Base-by-base conservation (phyloP, 768 basidiomycete species). In the Tricholoma matsutake region DNA sequence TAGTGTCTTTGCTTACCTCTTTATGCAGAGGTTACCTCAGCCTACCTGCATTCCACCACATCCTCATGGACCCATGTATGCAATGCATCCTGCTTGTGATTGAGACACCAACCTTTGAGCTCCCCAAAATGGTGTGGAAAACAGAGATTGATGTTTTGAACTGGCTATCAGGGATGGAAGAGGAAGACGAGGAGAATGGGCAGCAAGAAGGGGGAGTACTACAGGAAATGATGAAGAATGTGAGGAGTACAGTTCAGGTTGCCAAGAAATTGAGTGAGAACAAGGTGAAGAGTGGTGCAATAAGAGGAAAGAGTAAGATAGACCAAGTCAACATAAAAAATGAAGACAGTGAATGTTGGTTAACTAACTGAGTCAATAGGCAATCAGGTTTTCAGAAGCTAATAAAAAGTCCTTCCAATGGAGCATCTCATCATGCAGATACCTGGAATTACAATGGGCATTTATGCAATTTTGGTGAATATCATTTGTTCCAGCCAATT, bases 61-160 rank as follows among this genome's bases (percentile, higher is more conserved):
- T 93, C 54, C 76, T 94, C 56, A 81, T 81, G 8, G 92, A 94
- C 67, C 75, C 81, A 3, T 85, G 91, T 16, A 79, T 86, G 29
- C 82, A 85, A 59, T 71, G 81, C 49, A 87, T 94, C 34, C 92
- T 92, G 1, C 80, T 96, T 35, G 85, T 96, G 32, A 80, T 94
- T 13, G 93, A 96, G 69, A 94, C 94, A 0, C 91, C 90, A 0
- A 82, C 81, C 28, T 85, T 86, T 63, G 92, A 91, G 59, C 75
- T 79, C 16, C 81, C 81, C 22, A 63, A 54, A 20, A 83, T 82
- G 11, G 82, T 89, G 1, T 94, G 92, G 90, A 79, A 78, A n/a
- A 78, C 78, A 56, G 93, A 96, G 70, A 87, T 93, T 37, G 76
- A 79, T 10, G 77, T 88, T 11, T 75, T 92, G 16, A 81, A 88